Conservation (phyloP, 75 land plant genomes). For the Pinus albicaulis region DNA sequence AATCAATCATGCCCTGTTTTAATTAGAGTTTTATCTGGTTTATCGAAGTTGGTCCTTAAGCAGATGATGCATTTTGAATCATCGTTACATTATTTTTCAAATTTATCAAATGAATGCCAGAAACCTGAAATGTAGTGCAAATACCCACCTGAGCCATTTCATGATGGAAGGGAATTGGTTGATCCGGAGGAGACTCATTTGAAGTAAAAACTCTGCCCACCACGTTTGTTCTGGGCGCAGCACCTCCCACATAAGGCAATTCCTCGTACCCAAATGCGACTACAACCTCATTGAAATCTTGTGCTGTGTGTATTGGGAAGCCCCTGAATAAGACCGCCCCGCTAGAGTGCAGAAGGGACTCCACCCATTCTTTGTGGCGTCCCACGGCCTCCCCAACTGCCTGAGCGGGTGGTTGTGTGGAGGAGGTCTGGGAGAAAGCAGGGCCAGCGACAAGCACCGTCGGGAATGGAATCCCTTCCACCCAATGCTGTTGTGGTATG, state of each 20-base stretch:
- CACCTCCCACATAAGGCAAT: slow-evolving; percentile 96
- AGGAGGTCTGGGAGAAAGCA: slow-evolving; percentile 11
- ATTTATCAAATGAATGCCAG: neutral
- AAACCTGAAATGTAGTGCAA: neutral
- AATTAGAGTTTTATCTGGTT: too few relatives aligned
- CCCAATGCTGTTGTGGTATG: slow-evolving; percentile 23
- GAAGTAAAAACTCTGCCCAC: slow-evolving; percentile 93
- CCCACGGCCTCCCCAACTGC: slow-evolving; percentile 22
- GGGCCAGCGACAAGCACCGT: slow-evolving; percentile 21
- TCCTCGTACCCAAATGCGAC: slow-evolving; percentile 88
- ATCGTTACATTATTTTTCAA: too few relatives aligned
- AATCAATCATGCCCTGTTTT: too few relatives aligned
- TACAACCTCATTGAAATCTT: slow-evolving; percentile 78
- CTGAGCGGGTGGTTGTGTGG: neutral
- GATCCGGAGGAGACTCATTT: slow-evolving; percentile 97
- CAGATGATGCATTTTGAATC: too few relatives aligned
- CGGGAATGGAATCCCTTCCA: slow-evolving; percentile 29
- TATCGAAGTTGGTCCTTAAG: too few relatives aligned
- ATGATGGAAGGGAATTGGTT: slow-evolving; percentile 97
- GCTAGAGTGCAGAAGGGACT: slow-evolving; percentile 41
- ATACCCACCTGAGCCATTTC: slow-evolving; percentile 93
- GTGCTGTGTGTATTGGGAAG: slow-evolving; percentile 51
- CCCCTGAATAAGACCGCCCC: slow-evolving; percentile 88
- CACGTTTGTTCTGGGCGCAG: slow-evolving; percentile 89
- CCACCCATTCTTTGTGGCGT: slow-evolving; percentile 38